These are phyloP conservation scores for Cucurbita maxima DNA, from an alignment of 306 rosid species.

Conservation along the genomic window DNA sequence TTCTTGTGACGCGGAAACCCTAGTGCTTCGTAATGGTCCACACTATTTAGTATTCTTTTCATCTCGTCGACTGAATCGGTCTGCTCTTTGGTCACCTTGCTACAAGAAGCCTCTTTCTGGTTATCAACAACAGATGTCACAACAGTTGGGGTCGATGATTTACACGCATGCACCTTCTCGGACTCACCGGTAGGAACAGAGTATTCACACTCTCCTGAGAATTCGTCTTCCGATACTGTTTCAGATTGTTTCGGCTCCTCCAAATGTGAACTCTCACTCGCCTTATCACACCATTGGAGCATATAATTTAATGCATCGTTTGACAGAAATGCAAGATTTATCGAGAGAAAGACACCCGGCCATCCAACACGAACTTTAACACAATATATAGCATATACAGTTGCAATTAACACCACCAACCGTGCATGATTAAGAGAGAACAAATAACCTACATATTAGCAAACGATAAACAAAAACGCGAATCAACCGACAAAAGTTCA, in stretches of 20 bases:
- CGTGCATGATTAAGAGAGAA: constrained; percentile 95
- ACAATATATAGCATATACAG: constrained; percentile 59
- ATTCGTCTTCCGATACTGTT: constrained; percentile 50
- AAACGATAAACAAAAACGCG: background rate
- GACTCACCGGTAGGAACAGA: constrained; percentile 46
- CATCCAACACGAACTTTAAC: constrained; percentile 89
- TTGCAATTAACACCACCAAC: constrained; percentile 62
- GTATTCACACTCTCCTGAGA: constrained; percentile 53
- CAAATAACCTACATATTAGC: constrained; percentile 58
- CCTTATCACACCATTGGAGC: constrained; percentile 85
- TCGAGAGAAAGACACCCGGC: constrained; percentile 68
- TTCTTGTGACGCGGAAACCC: constrained; percentile 63
- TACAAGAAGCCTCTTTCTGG: constrained; percentile 36
- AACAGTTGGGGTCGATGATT: constrained; percentile 50
- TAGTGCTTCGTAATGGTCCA: constrained; percentile 79
- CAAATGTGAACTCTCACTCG: constrained; percentile 50
- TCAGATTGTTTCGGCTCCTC: constrained; percentile 75
- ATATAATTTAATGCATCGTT: constrained; percentile 56
- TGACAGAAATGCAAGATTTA: constrained; percentile 81
- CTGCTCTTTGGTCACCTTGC: constrained; percentile 42
- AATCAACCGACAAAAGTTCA: background rate
- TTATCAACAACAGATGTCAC: constrained; percentile 34
- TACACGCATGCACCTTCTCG: constrained; percentile 61
- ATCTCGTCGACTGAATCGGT: constrained; percentile 61
- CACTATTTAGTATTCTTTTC: constrained; percentile 57